Percentiles rank a stretch among this genome's conserved stretches.
Conservation (phyloP, 1,139 yeast species). For the Candida mesenterica region DNA sequence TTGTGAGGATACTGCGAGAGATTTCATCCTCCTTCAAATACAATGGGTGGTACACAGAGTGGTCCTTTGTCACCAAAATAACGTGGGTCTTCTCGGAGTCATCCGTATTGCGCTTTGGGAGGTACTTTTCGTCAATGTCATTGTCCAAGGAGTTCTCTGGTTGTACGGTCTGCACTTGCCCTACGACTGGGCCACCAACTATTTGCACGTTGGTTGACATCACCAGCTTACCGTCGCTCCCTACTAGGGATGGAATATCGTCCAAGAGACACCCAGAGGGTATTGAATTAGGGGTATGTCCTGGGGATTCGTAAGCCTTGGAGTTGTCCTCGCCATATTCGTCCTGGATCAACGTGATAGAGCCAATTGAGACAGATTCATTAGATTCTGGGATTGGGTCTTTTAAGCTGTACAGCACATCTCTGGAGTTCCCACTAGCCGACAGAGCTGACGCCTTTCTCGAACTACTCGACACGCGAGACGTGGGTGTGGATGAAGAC, state of each 20-base stretch:
- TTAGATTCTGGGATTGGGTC: slow-evolving; percentile 7
- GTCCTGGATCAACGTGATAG: slow-evolving; percentile 1
- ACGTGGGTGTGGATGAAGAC: neutral
- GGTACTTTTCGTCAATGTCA: slow-evolving; percentile 24
- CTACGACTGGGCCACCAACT: no score
- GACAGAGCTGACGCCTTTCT: slow-evolving; percentile 2
- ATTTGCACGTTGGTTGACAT: slow-evolving; percentile 1
- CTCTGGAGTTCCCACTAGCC: neutral
- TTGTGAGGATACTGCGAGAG: slow-evolving; percentile 10
- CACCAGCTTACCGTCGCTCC: slow-evolving; percentile 4
- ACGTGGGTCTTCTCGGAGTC: slow-evolving; percentile 6
- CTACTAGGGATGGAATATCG: slow-evolving; percentile 1
- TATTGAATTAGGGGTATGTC: slow-evolving; percentile 5
- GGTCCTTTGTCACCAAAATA: slow-evolving; percentile 62
- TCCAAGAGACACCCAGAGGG: slow-evolving; percentile 5
- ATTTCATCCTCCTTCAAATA: slow-evolving; percentile 20
- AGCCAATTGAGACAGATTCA: slow-evolving; percentile 2
- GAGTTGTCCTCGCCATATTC: slow-evolving; percentile 2
- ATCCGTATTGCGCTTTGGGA: slow-evolving; percentile 24
- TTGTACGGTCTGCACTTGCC: neutral
- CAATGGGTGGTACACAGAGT: slow-evolving; percentile 50
- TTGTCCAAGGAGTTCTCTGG: neutral
- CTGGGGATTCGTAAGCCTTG: neutral
- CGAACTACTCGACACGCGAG: neutral
- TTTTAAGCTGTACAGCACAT: neutral